Conservation (phyloP, 192 early-diverging fungal genomes). For the Neocallimastix lanati region DNA sequence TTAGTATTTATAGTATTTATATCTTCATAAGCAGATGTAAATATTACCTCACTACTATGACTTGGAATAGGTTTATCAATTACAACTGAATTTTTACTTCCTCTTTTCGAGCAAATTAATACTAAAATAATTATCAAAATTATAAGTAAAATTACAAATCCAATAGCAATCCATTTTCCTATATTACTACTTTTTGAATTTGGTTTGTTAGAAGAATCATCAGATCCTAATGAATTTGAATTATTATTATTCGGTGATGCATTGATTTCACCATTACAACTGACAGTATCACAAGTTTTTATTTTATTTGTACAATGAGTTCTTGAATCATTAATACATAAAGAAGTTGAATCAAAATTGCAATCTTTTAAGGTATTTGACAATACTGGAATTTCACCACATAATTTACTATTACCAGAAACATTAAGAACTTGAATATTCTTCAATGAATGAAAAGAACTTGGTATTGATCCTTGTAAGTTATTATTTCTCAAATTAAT, state of each 20-base stretch:
- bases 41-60: background rate
- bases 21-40: too few species aligned
- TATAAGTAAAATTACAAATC: background rate
- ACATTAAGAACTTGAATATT: background rate
- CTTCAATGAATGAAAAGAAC: background rate
- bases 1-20: background rate
- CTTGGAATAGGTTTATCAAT: background rate
- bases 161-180: background rate
- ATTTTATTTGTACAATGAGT: background rate
- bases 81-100: background rate
- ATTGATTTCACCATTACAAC: background rate
- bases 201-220: background rate
- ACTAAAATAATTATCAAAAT: background rate
- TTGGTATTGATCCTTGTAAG: background rate
- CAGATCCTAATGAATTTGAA: background rate
- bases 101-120: background rate
- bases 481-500: background rate
- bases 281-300: background rate
- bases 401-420: background rate
- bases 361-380: background rate
- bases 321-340: background rate
- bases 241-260: background rate
- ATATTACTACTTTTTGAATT: background rate
- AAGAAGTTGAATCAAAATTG: background rate
- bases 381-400: background rate